Base-by-base conservation (phyloP, 768 basidiomycete genomes). In the Rhizopogon roseolus region DNA sequence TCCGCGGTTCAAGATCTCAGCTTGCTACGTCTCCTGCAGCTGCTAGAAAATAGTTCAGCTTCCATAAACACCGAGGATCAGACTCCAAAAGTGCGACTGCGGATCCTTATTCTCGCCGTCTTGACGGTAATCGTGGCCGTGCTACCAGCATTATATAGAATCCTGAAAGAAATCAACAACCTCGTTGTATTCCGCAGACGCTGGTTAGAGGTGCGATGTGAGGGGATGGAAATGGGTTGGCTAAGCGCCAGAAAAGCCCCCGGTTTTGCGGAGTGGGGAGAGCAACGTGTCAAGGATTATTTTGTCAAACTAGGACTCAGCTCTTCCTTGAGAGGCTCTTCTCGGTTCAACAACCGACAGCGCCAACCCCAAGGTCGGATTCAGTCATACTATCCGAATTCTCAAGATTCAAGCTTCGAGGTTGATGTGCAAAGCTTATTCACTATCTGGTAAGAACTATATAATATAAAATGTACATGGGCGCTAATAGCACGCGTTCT, bases 1-100 rank as follows among this genome's bases (percentile, higher is more conserved):
- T 86, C 87, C 3, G 81, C 80, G 0, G 72, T 92, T 13, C 81
- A 87, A 52, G 90, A 93, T 64, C 77, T 93, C 53, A 87, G 84
- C 56, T 66, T 93, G n/a, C 66, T 90, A 34, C 81, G 89, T 2
- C 76, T 92, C n/a, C 69, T 93, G 49, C 78, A 81, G 19, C 64
- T 86, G 13, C 66, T 90, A 36, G 81, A 86, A 58, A 66, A 66
- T 42, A 68, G 72, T 6, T 64, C 65, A 39, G 56, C 75, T 17
- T 65, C 75, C 17, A 62, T 68, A 2, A 56, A 71, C 6, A 64
- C 50, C 42, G 62, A 55, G 0, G 68, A 72, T 41, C 70, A 75
- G 46, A 66, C 72, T 8, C 68, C 71, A 43, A 75, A 78, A 46
- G 72, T 80, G 1, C 80, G 84, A 34, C 65, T 81, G 7, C 79